Evolutionary conservation across 768 basidiomycete genomes (phyloP), one percentile per base, ranked within the genome.

Genomic region (Kondoa subrosea): DNA sequence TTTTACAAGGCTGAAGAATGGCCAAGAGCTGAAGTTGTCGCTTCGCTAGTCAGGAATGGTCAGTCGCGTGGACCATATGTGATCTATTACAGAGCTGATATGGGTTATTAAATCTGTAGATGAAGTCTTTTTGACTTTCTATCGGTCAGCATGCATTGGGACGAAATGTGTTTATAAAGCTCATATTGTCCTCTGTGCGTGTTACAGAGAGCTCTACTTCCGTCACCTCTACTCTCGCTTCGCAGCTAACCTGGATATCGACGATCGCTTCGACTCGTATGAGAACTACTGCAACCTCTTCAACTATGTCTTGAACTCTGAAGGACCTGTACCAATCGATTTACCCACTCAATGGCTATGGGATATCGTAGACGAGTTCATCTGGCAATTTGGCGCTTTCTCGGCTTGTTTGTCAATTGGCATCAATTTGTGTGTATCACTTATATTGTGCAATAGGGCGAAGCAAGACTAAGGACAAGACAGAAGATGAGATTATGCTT

Each of bases 261-360:
- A 97, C 76, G 93, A 97, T 77, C 87, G 93, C 57, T 93, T 96
- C 82, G 90, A 95, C 76, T 92, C 91, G 0, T 93, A 92, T 77
- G 76, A 93, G 76, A 93, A 93, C 80, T 90, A 90, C 78, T 96
- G 93, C 83, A 91, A 93, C 77, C 80, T 97, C 72, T 97, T 96
- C 84, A 97, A 96, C 79, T 91, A 91, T 76, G 83, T 99, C 34
- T 84, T 97, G 71, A 96, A 97, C 77, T 92, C 91, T 14, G 91
- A 95, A 69, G 89, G 87, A 0, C 93, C 93, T 1, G 91, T 96
- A 0, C 78, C 85, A n/a, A 85, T 97, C 63, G 86, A 92, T 70
- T 84, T 99, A 27, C 93, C 93, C 0, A 89, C 92, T 69, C 91
- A 95, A 76, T 99, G 93, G 93, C 79, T 99, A 4, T 97, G 92